These are phyloP conservation scores for Jamesozyma gamospora DNA, from an alignment of 805 yeast genomes.

Conservation along the genomic window DNA sequence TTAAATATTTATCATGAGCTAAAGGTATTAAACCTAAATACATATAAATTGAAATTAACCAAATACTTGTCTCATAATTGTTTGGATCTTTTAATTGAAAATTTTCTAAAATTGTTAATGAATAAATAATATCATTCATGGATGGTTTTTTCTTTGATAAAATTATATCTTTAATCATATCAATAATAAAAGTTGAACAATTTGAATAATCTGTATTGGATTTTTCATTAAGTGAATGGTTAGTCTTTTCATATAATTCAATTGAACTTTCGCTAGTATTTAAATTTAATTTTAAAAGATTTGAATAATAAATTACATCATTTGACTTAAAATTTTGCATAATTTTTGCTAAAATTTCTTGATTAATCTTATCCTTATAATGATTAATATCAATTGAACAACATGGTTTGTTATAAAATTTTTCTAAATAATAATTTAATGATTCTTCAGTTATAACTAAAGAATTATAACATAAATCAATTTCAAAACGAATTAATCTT, in stretches of 20 bases:
- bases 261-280: slow-evolving; percentile 15
- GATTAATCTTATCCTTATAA: slow-evolving; percentile 24
- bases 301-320: slow-evolving; percentile 36
- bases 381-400: slow-evolving; percentile 50
- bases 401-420: slow-evolving; percentile 48
- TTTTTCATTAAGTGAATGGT: slow-evolving; percentile 31
- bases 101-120: slow-evolving; percentile 48
- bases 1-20: slow-evolving; percentile 42
- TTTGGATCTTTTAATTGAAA: slow-evolving; percentile 49
- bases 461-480: slow-evolving; percentile 20
- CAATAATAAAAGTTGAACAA: slow-evolving; percentile 55
- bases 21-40: slow-evolving; percentile 43
- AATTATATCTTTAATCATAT: slow-evolving; percentile 37
- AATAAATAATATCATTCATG: slow-evolving; percentile 27
- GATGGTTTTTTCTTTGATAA: slow-evolving; percentile 11
- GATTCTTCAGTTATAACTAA: slow-evolving; percentile 20
- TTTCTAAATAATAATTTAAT: slow-evolving; percentile 34
- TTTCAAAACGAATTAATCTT: slow-evolving; percentile 42
- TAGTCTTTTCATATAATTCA: slow-evolving; percentile 33
- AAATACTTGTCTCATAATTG: slow-evolving; percentile 60
- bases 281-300: slow-evolving; percentile 24
- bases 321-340: slow-evolving; percentile 13
- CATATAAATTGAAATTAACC: slow-evolving; percentile 59
- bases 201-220: slow-evolving; percentile 59
- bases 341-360: slow-evolving; percentile 11